Base-by-base conservation (phyloP, 2,329 filamentous ascomycete species). In the Ceratocystis eucalypticola region DNA sequence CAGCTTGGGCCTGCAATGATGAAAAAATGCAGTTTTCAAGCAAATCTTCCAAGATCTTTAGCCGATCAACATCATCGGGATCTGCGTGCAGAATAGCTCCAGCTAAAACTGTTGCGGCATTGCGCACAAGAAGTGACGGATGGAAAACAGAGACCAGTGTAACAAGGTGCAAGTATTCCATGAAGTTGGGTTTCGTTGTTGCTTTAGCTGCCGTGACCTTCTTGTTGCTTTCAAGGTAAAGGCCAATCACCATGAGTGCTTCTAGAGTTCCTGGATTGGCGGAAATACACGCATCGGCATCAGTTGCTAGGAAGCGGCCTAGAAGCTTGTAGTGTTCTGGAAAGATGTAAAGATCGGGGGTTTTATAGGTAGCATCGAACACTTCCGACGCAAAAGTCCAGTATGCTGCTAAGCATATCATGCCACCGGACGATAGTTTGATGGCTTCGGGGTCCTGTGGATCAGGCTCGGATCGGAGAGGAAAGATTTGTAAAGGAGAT, bases 1-100 rank as follows among this genome's bases (percentile, higher is more conserved):
- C 79, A 0, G 84, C 84, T 53, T 82, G 84, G 7, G 82, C 84
- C 72, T 86, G 85, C 46, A 88, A 76, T 0, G 80, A 78, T 1
- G 83, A 78, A 70, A 84, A 87, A 70, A 83, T 80, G 76, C 84
- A 87, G 72, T 86, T 84, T 73, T 87, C 84, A 12, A 88, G 74
- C 12, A 87, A 77, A 71, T 88, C 85, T 64, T 84, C 81, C 7
- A 88, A 78, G 69, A 88, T 87, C 33, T 79, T 77, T 17, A 88
- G 75, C 4, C 84, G 79, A 71, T 82, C 79, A 2, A 80, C 78
- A 68, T 84, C 82, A 30, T 83, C 79, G 0, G 84, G 83, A 69
- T 86, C 80, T 1, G 81, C 77, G 70, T 87, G 84, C 45, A 85
- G 76, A 15, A 84, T 74, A 1, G 74, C 72, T 6, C 82, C 82